Conservation (phyloP, 2,329 filamentous ascomycete genomes). For the Aspergillus costaricaensis region DNA sequence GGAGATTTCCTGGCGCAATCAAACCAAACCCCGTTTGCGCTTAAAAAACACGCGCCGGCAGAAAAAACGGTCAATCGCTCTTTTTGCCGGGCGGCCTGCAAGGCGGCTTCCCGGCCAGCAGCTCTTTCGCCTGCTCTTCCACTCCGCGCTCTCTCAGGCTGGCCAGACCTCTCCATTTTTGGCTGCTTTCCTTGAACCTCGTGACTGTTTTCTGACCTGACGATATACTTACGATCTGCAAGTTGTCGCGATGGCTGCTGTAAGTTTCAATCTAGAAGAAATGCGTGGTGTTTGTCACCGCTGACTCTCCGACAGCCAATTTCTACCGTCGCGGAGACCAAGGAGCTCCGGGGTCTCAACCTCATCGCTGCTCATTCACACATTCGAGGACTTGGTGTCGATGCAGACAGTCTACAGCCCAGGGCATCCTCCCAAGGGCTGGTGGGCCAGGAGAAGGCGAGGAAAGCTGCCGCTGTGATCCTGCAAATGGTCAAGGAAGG, state of each 20-base stretch:
- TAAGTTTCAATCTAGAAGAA: constrained; percentile 23
- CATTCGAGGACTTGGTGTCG: constrained; percentile 92
- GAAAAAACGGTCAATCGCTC: neutral
- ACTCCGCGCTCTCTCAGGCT: constrained; percentile 12
- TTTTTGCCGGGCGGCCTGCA: constrained; percentile 34
- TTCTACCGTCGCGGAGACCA: constrained; percentile 87
- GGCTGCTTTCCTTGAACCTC: constrained; percentile 7
- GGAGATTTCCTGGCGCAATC: neutral
- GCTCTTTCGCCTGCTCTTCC: constrained; percentile 14
- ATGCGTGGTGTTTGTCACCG: constrained; percentile 9
- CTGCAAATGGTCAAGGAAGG: constrained; percentile 99
- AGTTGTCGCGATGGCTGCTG: constrained; percentile 38
- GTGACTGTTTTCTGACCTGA: constrained; percentile 6
- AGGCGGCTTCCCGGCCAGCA: constrained; percentile 11
- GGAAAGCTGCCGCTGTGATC: constrained; percentile 94
- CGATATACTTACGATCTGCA: constrained; percentile 12
- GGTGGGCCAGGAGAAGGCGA: constrained; percentile 93
- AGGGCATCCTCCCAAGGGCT: constrained; percentile 84
- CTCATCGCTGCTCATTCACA: constrained; percentile 98
- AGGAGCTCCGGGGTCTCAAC: constrained; percentile 93
- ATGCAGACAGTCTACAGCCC: constrained; percentile 86
- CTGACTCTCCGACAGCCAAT: constrained; percentile 53
- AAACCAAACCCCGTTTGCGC: neutral
- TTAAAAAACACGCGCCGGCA: neutral
- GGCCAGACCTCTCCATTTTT: constrained; percentile 17